A percentile compares a stretch with the other conserved stretches of the same genome.
Evolutionary conservation across 345 rosid genomes (phyloP).

Genomic region (Pugionium cornutum): DNA sequence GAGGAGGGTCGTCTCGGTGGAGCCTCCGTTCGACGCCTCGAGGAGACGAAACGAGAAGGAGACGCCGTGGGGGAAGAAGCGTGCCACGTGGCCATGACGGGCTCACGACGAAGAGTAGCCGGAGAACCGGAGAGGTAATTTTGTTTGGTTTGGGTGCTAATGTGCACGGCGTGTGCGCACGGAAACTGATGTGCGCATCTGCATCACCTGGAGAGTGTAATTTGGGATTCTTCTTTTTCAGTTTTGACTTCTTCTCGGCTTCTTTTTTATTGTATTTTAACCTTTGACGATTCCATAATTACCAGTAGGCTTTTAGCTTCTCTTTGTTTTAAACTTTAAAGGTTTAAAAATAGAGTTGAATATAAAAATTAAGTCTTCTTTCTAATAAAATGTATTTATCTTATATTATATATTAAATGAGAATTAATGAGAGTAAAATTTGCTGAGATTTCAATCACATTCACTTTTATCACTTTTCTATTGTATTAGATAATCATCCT

Average conservation of each 20-base stretch:
- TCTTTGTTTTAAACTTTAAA: not conserved
- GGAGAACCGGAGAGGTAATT: constrained; percentile 14
- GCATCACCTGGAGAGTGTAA: constrained; percentile 33
- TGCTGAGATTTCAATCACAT: too few species aligned
- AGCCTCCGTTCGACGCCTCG: constrained; percentile 53
- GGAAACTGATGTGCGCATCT: constrained; percentile 43
- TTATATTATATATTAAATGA: not conserved
- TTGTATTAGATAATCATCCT: too few species aligned
- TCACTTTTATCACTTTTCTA: not conserved
- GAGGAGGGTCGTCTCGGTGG: constrained; percentile 44
- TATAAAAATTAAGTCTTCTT: not conserved
- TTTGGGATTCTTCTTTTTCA: constrained; percentile 31
- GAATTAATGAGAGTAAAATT: too few species aligned
- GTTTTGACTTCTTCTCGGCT: constrained; percentile 1
- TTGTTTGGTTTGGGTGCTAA: constrained; percentile 37
- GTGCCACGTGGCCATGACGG: constrained; percentile 37
- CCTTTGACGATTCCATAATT: constrained; percentile 38
- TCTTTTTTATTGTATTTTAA: not conserved
- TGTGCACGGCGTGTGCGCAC: constrained; percentile 48
- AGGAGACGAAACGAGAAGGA: constrained; percentile 45
- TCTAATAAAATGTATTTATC: not conserved
- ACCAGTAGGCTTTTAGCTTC: not conserved
- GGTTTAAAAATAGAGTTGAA: not conserved
- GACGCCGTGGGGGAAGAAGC: constrained; percentile 37
- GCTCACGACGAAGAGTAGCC: constrained; percentile 29